A percentile compares a stretch with the other conserved stretches of the same genome.
These are phyloP conservation scores for Nothopassalora personata DNA, from an alignment of 2,329 filamentous ascomycete species.

Conservation along the genomic window DNA sequence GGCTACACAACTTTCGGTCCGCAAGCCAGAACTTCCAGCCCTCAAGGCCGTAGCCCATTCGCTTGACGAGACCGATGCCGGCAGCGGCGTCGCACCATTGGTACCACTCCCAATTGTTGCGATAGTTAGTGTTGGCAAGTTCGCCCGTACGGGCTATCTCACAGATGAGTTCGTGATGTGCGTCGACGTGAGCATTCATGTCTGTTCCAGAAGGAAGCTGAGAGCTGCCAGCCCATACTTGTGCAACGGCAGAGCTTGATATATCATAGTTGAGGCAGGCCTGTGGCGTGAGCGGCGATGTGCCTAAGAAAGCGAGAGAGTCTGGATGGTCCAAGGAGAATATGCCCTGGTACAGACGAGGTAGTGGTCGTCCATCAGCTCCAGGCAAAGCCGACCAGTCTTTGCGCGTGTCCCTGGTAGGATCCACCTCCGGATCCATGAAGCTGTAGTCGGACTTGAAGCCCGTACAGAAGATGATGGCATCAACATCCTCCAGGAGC, in stretches of 20 bases:
- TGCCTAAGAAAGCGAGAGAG: constrained; percentile 9
- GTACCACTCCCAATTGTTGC: constrained; percentile 11
- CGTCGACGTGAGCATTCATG: constrained; percentile 9
- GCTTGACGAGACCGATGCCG: constrained; percentile 5
- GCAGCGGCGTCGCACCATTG: constrained; percentile 11
- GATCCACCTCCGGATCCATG: constrained; percentile 1
- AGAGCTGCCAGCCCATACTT: constrained; percentile 10
- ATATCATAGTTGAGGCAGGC: constrained; percentile 12
- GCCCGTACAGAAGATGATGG: constrained; percentile 12
- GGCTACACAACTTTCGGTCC: constrained; percentile 5
- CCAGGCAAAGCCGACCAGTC: constrained; percentile 5
- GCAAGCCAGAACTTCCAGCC: constrained; percentile 11
- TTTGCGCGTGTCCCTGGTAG: constrained; percentile 1
- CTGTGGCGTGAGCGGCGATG: constrained; percentile 3
- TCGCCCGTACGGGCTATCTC: constrained; percentile 5
- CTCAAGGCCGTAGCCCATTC: constrained; percentile 1
- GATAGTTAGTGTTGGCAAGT: constrained; percentile 6
- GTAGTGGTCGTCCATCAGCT: constrained; percentile 5
- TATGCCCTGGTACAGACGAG: constrained; percentile 8
- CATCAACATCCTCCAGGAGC: background rate
- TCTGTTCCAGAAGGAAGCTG: background rate
- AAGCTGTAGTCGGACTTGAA: constrained; percentile 3
- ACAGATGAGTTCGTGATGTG: constrained; percentile 3
- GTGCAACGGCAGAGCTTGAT: constrained; percentile 5
- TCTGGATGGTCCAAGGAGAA: constrained; percentile 7